Base-by-base conservation (phyloP, 2,329 filamentous ascomycete genomes). In the Colletotrichum agaves region DNA sequence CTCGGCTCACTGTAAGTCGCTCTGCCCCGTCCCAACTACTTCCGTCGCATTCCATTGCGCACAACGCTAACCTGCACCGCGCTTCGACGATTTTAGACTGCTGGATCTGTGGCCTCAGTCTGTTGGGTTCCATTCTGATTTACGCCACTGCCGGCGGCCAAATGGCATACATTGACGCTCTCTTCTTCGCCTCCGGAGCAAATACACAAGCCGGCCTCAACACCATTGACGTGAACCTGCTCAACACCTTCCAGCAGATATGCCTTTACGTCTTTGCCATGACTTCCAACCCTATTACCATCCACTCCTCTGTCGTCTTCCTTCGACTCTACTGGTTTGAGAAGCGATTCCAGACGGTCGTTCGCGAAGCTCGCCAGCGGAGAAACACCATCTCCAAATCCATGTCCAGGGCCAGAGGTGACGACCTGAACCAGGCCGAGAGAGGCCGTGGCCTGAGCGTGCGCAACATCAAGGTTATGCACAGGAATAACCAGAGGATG, bases 291-390 rank as follows among this genome's bases (percentile, higher is more conserved):
- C 94, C 94, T 0, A 96, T 97, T 69, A 90, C 92, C 52, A 90
- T 97, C 73, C 90, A 97, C 75, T 88, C 92, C 2, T 91, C 88
- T 49, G 93, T 99, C 49, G 96, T 99, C 7, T 95, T 97, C 73
- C 85, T 98, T 13, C 91, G 96, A 27, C 84, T 99, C 2, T 98
- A 97, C 80, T 99, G 95, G 95, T 99, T 99, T 76, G 94, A 99
- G 79, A 97, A 97, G 79, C 89, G 94, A 7, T 98, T 99, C 76
- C 92, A 97, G 76, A 86, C 92, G 73, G 87, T 97, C 71, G 94
- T 92, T 13, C 85, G 85, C 37, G 92, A 97, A 73, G 90, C 92
- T 1, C 88, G 89, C 61, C 84, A 81, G 47, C 83, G 90, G 60
- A 88, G 94, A 61, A 85, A 86, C 61, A 91, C 86, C 39, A 78